A percentile compares a stretch with the other conserved stretches of the same genome.
Conservation (phyloP, 495 filamentous ascomycete genomes). For the Penicillium odoratum region DNA sequence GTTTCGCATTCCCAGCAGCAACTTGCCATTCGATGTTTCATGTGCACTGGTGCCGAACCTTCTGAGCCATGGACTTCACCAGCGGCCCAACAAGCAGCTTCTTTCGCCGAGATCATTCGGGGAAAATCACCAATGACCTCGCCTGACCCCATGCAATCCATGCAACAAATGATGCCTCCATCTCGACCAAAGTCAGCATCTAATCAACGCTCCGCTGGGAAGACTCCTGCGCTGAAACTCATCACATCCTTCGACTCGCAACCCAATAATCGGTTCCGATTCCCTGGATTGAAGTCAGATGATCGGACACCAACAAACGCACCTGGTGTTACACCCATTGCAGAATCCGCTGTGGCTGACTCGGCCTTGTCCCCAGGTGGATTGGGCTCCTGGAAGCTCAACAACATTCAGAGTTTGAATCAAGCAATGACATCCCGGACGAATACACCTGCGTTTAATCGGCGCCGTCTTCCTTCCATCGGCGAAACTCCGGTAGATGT, state of each 20-base stretch:
- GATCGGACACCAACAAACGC: slow-evolving; percentile 75
- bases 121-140: slow-evolving; percentile 48
- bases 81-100: slow-evolving; percentile 65
- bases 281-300: slow-evolving; percentile 65
- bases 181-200: slow-evolving; percentile 28
- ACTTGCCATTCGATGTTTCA: slow-evolving; percentile 89
- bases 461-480: slow-evolving; percentile 77
- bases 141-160: slow-evolving; percentile 29
- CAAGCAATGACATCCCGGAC: slow-evolving; percentile 75
- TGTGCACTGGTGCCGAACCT: slow-evolving; percentile 75
- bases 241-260: slow-evolving; percentile 82
- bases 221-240: slow-evolving; percentile 84
- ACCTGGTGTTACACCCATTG: slow-evolving; percentile 83
- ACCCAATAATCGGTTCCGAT: slow-evolving; percentile 58
- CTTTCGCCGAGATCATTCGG: slow-evolving; percentile 34
- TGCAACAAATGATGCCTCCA: slow-evolving; percentile 23
- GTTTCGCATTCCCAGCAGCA: slow-evolving; percentile 83
- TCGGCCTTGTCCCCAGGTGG: slow-evolving; percentile 80
- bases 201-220: slow-evolving; percentile 51
- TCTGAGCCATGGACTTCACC: slow-evolving; percentile 84
- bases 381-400: slow-evolving; percentile 66
- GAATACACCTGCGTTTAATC: slow-evolving; percentile 66
- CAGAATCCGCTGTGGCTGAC: slow-evolving; percentile 83
- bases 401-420: slow-evolving; percentile 54
- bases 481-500: slow-evolving; percentile 70